Evolutionary conservation across 2,329 filamentous ascomycete species (phyloP), one percentile per base, ranked within the genome.

Genomic region (Rugonectria rugulosa): DNA sequence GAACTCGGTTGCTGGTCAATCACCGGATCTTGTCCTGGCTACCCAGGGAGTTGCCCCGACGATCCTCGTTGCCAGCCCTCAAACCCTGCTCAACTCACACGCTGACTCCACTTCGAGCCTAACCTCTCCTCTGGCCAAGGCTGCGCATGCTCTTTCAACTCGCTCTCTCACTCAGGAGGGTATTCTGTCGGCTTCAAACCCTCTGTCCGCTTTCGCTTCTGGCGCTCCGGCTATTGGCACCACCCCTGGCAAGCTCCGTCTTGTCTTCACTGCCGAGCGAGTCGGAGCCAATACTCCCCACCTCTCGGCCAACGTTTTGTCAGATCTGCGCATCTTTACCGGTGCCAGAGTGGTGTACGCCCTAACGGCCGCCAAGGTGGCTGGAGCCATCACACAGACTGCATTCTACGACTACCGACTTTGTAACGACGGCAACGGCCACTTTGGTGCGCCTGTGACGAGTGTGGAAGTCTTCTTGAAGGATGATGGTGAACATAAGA

Each of bases 341-440:
- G 85, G 89, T 23, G 88, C 92, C 2, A 86, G 92, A 46, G 81
- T 97, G 53, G 81, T 96, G 45, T 97, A 98, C 72, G 93, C 92
- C 3, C 80, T 99, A 50, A 90, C 92, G 15, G 87, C 90, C 1
- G 80, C 91, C 20, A 85, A 86, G 57, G 90, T 98, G n/a, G 94
- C 93, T 2, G 95, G 95, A 31, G 89, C 93, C 1, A 85, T 96
- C n/a, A 80, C 89, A 1, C 94, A 98, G 76, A 96, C 91, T 7
- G 88, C 91, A 58, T 82, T 93, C 32, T 96, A 91, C 69, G 94
- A 98, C 71, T 98, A 98, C 73, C 81, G 94, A 62, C 80, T 82
- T 59, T 76, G 74, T 31, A 73, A 72, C 34, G 70, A 73, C 37
- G 64, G 60, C 46, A 61, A 66, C 45, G 66, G 70, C 61, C 92